A percentile compares a stretch with the other conserved stretches of the same genome.
phyloP scores from a whole-genome alignment of 2,329 filamentous ascomycete genomes.

The Penicillium corylophilum region DNA sequence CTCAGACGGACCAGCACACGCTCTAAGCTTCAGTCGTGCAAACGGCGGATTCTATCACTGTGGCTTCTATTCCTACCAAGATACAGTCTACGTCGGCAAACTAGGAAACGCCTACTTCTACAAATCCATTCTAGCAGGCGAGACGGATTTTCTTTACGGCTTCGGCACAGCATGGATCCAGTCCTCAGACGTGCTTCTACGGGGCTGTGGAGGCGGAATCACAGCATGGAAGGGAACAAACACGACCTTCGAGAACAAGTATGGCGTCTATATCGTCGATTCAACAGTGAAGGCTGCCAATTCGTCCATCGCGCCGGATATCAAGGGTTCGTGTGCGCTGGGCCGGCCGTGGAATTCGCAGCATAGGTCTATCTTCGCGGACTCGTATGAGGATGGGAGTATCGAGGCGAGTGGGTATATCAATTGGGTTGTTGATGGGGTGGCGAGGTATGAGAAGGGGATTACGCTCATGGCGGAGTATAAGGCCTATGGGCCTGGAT shows the following conservation, averaged over 20 bases:
- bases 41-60: slow-evolving; percentile 68
- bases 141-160: slow-evolving; percentile 69
- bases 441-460: slow-evolving; percentile 34
- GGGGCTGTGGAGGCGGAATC: slow-evolving; percentile 64
- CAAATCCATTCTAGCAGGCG: slow-evolving; percentile 59
- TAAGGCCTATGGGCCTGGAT: slow-evolving; percentile 53
- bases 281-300: slow-evolving; percentile 58
- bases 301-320: slow-evolving; percentile 36
- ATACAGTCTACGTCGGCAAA: slow-evolving; percentile 68
- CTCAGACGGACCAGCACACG: slow-evolving; percentile 58
- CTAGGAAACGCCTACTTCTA: slow-evolving; percentile 66
- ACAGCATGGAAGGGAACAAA: slow-evolving; percentile 69
- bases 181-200: slow-evolving; percentile 54
- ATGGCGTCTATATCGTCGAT: slow-evolving; percentile 64
- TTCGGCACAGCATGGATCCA: slow-evolving; percentile 65
- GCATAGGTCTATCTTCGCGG: slow-evolving; percentile 58
- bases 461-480: slow-evolving; percentile 60
- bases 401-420: slow-evolving; percentile 58
- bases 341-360: slow-evolving; percentile 63
- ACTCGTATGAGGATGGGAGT: slow-evolving; percentile 55
- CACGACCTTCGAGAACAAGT: slow-evolving; percentile 65
- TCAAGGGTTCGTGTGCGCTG: slow-evolving; percentile 54
- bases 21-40: slow-evolving; percentile 60
- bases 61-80: slow-evolving; percentile 67
- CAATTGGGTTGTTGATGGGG: slow-evolving; percentile 46